A percentile compares a stretch with the other conserved stretches of the same genome.
phyloP scores from a whole-genome alignment of 805 yeast species.

The Brettanomyces sp. region DNA sequence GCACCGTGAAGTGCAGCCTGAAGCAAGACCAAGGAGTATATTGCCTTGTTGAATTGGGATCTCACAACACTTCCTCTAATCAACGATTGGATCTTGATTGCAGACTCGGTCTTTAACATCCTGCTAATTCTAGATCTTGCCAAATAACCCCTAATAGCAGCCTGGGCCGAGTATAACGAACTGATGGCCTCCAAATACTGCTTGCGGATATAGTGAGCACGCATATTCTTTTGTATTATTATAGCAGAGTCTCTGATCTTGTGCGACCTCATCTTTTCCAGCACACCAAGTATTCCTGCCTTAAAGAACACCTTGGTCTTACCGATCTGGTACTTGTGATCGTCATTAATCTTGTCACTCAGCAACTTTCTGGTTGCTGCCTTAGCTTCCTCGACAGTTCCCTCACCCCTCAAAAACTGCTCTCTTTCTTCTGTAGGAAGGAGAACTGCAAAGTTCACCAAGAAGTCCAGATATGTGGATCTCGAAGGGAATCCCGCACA shows the following conservation, averaged over 20 bases:
- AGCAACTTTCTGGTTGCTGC: slow-evolving; percentile 64
- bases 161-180: slow-evolving; percentile 50
- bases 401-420: slow-evolving; percentile 41
- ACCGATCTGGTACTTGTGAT: slow-evolving; percentile 76
- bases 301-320: slow-evolving; percentile 89
- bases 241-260: slow-evolving; percentile 73
- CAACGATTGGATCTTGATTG: slow-evolving; percentile 60
- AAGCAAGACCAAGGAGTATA: slow-evolving; percentile 30
- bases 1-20: slow-evolving; percentile 45
- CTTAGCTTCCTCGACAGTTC: slow-evolving; percentile 47
- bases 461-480: slow-evolving; percentile 92
- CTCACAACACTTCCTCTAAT: slow-evolving; percentile 48
- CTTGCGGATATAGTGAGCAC: slow-evolving; percentile 54
- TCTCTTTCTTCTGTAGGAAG: slow-evolving; percentile 66
- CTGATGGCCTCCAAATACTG: slow-evolving; percentile 44
- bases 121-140: slow-evolving; percentile 45
- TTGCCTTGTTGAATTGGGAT: slow-evolving; percentile 25
- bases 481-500: slow-evolving; percentile 98
- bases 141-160: slow-evolving; percentile 52
- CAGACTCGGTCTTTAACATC: slow-evolving; percentile 53
- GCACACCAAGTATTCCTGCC: slow-evolving; percentile 90
- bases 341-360: slow-evolving; percentile 52
- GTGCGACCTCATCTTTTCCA: slow-evolving; percentile 78
- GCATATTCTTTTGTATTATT: slow-evolving; percentile 75
- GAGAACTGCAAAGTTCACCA: slow-evolving; percentile 76